A percentile compares a stretch with the other conserved stretches of the same genome.
Evolutionary conservation across 495 filamentous ascomycete genomes (phyloP).

Genomic region (Ramalina peruviana): DNA sequence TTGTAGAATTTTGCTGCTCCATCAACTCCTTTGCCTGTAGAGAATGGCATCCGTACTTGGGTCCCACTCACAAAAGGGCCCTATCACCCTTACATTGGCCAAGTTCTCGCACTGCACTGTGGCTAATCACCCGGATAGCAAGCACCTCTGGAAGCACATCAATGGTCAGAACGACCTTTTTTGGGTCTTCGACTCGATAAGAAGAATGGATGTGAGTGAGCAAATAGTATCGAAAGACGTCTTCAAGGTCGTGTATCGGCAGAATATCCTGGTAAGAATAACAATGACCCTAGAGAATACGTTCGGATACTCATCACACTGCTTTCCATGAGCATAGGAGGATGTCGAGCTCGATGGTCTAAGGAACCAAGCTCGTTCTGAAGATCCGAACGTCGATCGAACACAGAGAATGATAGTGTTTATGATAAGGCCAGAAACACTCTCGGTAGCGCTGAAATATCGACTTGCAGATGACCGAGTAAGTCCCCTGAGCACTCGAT

Average conservation of each 20-base stretch:
- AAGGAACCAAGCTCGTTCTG: constrained; percentile 5
- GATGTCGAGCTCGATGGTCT: constrained; percentile 12
- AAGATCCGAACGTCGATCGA: neutral
- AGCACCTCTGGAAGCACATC: constrained; percentile 12
- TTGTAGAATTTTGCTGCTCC: no score
- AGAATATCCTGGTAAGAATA: constrained; percentile 12
- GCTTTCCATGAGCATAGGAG: constrained; percentile 2
- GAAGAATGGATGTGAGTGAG: constrained; percentile 1
- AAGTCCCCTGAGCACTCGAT: neutral
- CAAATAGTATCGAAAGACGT: constrained; percentile 4
- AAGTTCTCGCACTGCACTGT: constrained; percentile 15
- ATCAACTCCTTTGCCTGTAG: no score
- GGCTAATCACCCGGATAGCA: neutral
- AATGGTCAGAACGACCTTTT: constrained; percentile 8
- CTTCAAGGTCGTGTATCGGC: constrained; percentile 8
- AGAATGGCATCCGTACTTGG: no score
- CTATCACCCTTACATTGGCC: constrained; percentile 8
- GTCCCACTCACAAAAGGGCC: neutral
- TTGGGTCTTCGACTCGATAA: constrained; percentile 13
- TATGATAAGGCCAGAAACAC: no score
- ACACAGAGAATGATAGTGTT: neutral
- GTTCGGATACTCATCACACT: neutral
- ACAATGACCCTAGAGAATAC: neutral
- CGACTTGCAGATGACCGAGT: constrained; percentile 9
- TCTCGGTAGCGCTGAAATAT: neutral